phyloP scores from a whole-genome alignment of 169 alveolate species.

The Fabrea salina region DNA sequence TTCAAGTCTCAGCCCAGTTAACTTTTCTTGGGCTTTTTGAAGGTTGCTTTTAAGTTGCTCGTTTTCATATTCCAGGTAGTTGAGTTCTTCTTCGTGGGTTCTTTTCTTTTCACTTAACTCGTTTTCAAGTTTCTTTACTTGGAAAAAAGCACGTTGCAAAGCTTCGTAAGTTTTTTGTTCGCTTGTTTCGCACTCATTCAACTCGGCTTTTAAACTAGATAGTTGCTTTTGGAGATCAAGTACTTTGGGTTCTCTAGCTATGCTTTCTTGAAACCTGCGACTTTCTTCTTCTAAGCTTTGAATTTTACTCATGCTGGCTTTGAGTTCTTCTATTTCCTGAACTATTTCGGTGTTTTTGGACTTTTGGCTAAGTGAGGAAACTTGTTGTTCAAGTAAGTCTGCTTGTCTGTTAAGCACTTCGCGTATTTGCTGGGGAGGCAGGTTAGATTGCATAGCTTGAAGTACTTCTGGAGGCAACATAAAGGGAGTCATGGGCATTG shows the following conservation, averaged over 20 bases:
- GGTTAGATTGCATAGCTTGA: not conserved
- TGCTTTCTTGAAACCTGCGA: not conserved
- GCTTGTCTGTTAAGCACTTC: not conserved
- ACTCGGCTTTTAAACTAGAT: not conserved
- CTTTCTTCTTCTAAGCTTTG: not conserved
- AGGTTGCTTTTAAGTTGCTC: not conserved
- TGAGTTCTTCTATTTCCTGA: not conserved
- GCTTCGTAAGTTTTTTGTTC: not conserved
- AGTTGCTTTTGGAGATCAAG: not conserved
- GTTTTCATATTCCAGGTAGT: not conserved
- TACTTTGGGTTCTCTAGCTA: not conserved
- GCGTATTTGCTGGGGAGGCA: not conserved
- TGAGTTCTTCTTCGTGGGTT: not conserved
- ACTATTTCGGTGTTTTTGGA: not conserved
- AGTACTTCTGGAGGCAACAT: not conserved
- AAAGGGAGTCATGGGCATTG: too few relatives aligned
- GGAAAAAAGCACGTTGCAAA: not conserved
- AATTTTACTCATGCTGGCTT: not conserved
- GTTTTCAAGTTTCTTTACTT: not conserved
- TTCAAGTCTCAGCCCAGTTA: not conserved
- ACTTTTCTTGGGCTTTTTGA: not conserved
- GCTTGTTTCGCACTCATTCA: not conserved
- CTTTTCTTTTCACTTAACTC: not conserved
- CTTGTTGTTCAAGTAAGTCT: not conserved
- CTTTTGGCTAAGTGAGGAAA: too few relatives aligned